Base-by-base conservation (phyloP, 345 rosid genomes). In the Lepidium africanum region DNA sequence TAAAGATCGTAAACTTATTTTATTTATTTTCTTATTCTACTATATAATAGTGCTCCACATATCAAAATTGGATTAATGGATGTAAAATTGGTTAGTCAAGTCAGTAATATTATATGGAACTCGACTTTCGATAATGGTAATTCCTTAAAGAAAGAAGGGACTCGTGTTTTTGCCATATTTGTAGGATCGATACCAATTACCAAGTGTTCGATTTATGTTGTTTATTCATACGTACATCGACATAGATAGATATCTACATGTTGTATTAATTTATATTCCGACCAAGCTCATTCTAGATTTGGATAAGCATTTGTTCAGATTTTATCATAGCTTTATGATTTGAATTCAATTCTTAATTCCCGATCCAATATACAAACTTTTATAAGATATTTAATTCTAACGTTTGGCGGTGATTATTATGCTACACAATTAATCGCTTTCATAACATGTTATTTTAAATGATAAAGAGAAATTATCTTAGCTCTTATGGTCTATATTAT, bases 301-400 rank as follows among this genome's bases (percentile, higher is more conserved):
- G 64, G 64, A 59, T 41, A 59, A 25, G 35, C 13, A 59, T 39
- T 59, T 59, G 39, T 59, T 41, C 42, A 59, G 38, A 41, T 59
- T 59, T 27, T 25, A 13, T 23, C 37, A 39, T 12, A n/a, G 17
- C 47, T 58, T 58, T 58, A 12, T 7, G 48, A 59, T 39, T 19
- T 39, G 2, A 40, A 40, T 59, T 1, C 30, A 9, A 13, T 13
- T 42, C 10, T 40, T 40, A 25, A 21, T 21, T 5, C 40, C 19
- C 9, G n/a, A 7, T 11, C 33, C 30, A 62, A 46, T 32, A 45
- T 46, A 42, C 51, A 23, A 59, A 42, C 38, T 42, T 42, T 14
- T 38, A 39, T 39, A 40, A 39, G 17, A 17, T 39, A 13, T 41
- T 5, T 30, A 30, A 30, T 5, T 59, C 2, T 0, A 7, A 9